A percentile compares a stretch with the other conserved stretches of the same genome.
Conservation (phyloP, 106 monocot species). For the Apostasia shenzhenica region DNA sequence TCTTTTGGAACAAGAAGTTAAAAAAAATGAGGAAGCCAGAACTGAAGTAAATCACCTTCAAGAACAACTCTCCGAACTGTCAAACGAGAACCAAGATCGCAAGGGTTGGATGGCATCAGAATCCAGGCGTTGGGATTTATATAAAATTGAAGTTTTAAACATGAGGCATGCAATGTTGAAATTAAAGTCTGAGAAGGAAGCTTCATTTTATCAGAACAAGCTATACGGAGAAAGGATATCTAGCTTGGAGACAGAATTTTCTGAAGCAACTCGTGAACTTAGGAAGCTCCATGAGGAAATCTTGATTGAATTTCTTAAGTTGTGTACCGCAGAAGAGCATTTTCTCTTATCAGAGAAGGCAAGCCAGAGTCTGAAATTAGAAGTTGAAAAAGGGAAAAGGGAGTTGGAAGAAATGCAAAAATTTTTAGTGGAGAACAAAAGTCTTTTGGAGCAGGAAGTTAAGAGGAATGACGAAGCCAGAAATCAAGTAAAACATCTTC, state of each 20-base stretch:
- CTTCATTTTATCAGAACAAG: constrained; percentile 23
- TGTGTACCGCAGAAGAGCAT: constrained; percentile 29
- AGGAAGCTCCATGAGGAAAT: constrained; percentile 39
- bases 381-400: constrained; percentile 21
- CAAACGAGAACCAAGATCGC: constrained; percentile 32
- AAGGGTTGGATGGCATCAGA: constrained; percentile 19
- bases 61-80: background rate
- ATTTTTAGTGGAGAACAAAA: constrained; percentile 4
- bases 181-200: constrained; percentile 39
- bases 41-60: constrained; percentile 2
- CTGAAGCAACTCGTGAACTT: constrained; percentile 25
- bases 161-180: constrained; percentile 34
- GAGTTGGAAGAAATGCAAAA: constrained; percentile 27
- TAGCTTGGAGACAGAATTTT: constrained; percentile 30
- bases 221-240: constrained; percentile 25
- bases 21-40: background rate
- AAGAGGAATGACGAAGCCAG: background rate
- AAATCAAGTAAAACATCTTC: constrained; percentile 2
- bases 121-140: constrained; percentile 18
- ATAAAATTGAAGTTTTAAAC: constrained; percentile 20
- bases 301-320: constrained; percentile 4
- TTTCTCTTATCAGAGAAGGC: constrained; percentile 21
- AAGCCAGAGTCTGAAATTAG: constrained; percentile 25
- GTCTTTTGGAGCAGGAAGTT: constrained; percentile 8
- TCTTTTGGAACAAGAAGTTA: constrained; percentile 3